A percentile compares a stretch with the other conserved stretches of the same genome.
Conservation (phyloP, 2,329 filamentous ascomycete species). For the Acephala macrosclerotiorum region DNA sequence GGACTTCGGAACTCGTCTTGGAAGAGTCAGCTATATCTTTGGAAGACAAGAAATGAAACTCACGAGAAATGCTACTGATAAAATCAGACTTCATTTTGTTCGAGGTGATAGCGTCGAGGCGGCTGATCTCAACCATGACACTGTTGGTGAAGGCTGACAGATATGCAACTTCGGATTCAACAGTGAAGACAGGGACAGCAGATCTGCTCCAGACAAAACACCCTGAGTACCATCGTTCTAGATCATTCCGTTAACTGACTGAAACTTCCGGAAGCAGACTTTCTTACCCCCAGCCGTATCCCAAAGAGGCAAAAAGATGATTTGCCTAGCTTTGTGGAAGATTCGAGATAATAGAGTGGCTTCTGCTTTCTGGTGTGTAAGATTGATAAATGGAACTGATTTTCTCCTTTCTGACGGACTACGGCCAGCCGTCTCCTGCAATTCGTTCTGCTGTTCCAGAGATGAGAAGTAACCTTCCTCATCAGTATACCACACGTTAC, state of each 20-base stretch:
- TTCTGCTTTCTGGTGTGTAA: conserved; percentile 36
- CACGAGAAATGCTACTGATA: conserved; percentile 41
- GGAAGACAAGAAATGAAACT: not conserved
- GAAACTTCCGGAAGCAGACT: not conserved
- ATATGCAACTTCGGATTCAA: conserved; percentile 38
- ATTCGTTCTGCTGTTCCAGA: conserved; percentile 36
- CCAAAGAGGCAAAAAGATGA: conserved; percentile 43
- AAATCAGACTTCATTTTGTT: conserved; percentile 41
- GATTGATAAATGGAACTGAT: conserved; percentile 22
- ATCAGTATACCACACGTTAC: conserved; percentile 38
- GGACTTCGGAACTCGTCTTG: conserved; percentile 40
- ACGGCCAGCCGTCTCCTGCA: conserved; percentile 14
- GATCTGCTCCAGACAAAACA: conserved; percentile 39
- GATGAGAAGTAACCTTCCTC: conserved; percentile 42
- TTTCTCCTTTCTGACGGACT: conserved; percentile 24
- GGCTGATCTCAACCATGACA: conserved; percentile 39
- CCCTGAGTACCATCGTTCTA: conserved; percentile 39
- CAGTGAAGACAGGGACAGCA: conserved; percentile 37
- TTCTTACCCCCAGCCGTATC: conserved; percentile 39
- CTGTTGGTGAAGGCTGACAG: conserved; percentile 39
- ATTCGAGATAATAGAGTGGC: conserved; percentile 37
- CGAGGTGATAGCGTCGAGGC: conserved; percentile 39
- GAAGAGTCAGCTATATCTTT: conserved; percentile 9
- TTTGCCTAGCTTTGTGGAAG: conserved; percentile 40
- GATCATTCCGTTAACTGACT: not conserved